phyloP scores from a whole-genome alignment of 148 eudicot genomes.

The Euryodendron excelsum region DNA sequence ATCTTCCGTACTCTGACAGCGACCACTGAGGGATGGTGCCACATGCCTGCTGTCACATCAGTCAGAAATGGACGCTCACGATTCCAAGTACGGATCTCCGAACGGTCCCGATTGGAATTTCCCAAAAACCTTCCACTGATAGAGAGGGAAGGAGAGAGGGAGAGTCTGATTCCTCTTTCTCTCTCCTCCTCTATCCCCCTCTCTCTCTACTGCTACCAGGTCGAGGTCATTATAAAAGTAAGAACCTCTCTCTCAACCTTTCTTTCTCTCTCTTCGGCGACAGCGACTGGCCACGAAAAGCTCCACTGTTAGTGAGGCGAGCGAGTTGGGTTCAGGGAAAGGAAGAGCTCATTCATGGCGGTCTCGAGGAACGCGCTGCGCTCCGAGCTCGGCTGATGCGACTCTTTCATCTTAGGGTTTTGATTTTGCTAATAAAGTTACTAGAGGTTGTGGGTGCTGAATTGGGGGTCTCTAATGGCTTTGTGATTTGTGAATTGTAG shows the following conservation, averaged over 20 bases:
- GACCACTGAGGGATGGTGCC: constrained; percentile 99
- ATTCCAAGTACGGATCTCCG: constrained; percentile 45
- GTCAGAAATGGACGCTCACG: constrained; percentile 42
- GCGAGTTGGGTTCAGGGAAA: neutral
- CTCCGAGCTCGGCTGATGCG: constrained; percentile 29
- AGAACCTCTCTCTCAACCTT: neutral
- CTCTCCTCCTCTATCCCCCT: constrained; percentile 3
- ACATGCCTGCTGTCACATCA: constrained; percentile 94
- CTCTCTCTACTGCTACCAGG: constrained; percentile 43
- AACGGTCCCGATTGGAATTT: constrained; percentile 44
- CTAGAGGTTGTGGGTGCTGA: neutral
- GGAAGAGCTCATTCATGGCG: constrained; percentile 12
- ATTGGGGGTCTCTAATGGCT: neutral
- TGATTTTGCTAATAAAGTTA: neutral
- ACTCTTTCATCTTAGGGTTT: constrained; percentile 5
- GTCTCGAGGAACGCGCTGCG: constrained; percentile 16
- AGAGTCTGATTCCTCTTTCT: neutral
- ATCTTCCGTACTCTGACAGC: constrained; percentile 89
- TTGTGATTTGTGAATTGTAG: neutral
- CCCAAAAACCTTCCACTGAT: constrained; percentile 28
- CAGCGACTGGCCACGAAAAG: constrained; percentile 21
- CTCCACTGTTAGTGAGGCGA: too few species aligned
- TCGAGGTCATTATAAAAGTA: constrained; percentile 28
- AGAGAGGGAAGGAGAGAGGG: constrained; percentile 12
- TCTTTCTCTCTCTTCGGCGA: constrained; percentile 1